phyloP scores from a whole-genome alignment of 2,329 filamentous ascomycete species.

The Cordyceps farinosa region DNA sequence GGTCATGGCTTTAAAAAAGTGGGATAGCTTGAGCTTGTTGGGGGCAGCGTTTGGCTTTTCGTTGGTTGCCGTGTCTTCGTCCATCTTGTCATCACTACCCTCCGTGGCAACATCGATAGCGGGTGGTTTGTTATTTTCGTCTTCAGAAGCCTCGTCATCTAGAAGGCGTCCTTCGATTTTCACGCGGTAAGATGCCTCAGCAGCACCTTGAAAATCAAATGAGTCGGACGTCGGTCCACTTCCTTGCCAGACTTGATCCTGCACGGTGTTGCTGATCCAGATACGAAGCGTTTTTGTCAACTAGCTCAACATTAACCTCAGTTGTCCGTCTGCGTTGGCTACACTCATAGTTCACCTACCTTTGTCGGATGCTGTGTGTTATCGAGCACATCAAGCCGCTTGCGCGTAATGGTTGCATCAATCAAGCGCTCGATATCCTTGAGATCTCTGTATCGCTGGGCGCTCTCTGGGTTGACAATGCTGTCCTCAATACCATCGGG shows the following conservation, averaged over 20 bases:
- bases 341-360: constrained; percentile 35
- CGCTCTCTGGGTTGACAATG: constrained; percentile 72
- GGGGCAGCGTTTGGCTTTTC: constrained; percentile 27
- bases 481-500: constrained; percentile 84
- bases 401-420: constrained; percentile 91
- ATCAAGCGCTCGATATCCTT: constrained; percentile 83
- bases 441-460: constrained; percentile 75
- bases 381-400: constrained; percentile 86
- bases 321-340: neutral
- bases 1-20: constrained; percentile 78
- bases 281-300: constrained; percentile 81
- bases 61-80: constrained; percentile 30
- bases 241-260: constrained; percentile 91
- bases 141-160: constrained; percentile 59
- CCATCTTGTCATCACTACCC: constrained; percentile 29
- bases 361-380: constrained; percentile 70
- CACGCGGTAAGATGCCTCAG: constrained; percentile 78
- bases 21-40: constrained; percentile 57
- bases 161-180: constrained; percentile 87
- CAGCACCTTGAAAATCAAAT: constrained; percentile 76
- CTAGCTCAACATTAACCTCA: constrained; percentile 35
- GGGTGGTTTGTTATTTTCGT: constrained; percentile 39
- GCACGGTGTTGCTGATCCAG: constrained; percentile 92
- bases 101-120: constrained; percentile 31
- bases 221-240: constrained; percentile 64